phyloP scores from a whole-genome alignment of 192 early-diverging fungal genomes.

The Mortierella claussenii region DNA sequence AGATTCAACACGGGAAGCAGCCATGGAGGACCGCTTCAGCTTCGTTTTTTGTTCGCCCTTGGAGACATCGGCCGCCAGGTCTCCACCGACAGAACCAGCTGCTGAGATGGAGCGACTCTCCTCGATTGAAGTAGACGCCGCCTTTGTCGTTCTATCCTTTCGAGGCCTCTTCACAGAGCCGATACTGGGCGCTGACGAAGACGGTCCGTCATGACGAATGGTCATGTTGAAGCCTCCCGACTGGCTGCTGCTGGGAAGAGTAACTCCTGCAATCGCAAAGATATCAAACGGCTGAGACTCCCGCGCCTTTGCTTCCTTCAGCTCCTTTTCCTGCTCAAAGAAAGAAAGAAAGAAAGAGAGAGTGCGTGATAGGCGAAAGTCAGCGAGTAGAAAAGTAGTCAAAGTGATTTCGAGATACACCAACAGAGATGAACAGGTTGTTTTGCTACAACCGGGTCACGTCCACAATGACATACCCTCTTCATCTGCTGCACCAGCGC shows the following conservation, averaged over 20 bases:
- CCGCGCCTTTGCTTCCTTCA: conserved; percentile 39
- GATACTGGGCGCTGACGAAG: conserved; percentile 7
- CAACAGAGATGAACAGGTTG: no score
- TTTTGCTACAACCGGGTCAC: no score
- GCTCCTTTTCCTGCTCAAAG: conserved; percentile 35
- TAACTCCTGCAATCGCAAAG: conserved; percentile 44
- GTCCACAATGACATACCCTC: conserved; percentile 12
- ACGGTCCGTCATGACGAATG: conserved; percentile 34
- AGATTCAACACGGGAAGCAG: conserved; percentile 27
- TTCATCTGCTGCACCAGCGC: conserved; percentile 51
- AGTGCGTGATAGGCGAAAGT: no score
- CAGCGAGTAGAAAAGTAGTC: no score
- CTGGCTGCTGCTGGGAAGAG: conserved; percentile 10
- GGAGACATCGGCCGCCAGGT: not conserved
- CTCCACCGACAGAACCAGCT: not conserved
- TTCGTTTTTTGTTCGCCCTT: conserved; percentile 15
- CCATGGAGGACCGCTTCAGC: conserved; percentile 42
- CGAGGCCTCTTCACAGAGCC: conserved; percentile 46
- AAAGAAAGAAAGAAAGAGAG: not conserved
- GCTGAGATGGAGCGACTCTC: no score
- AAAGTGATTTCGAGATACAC: no score
- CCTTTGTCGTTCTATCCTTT: conserved; percentile 21
- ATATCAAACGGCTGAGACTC: conserved; percentile 49
- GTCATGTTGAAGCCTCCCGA: conserved; percentile 40
- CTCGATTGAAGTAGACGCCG: no score